phyloP scores from a whole-genome alignment of 805 yeast genomes.

The Nakazawaea laoshanensis region DNA sequence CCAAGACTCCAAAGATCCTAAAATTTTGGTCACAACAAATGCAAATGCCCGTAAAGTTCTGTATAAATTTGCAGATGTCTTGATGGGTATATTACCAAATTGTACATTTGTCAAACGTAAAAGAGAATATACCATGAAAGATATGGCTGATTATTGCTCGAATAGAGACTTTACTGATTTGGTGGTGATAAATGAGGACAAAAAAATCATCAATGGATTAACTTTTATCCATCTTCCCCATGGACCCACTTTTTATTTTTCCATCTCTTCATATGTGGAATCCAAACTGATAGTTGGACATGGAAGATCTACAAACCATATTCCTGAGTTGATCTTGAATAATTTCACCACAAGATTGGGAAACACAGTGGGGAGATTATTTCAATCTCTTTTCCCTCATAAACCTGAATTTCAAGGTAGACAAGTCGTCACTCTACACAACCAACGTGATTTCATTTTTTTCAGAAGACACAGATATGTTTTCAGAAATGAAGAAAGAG shows the following conservation, averaged over 20 bases:
- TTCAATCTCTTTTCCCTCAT: conserved; percentile 89
- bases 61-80: conserved; percentile 80
- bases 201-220: conserved; percentile 83
- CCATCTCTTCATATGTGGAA: conserved; percentile 67
- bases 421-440: conserved; percentile 91
- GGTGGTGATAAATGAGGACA: conserved; percentile 87
- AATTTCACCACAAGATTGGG: conserved; percentile 92
- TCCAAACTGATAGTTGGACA: conserved; percentile 77
- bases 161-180: conserved; percentile 85
- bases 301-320: conserved; percentile 83
- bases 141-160: conserved; percentile 75
- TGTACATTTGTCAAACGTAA: conserved; percentile 83
- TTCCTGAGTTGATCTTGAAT: conserved; percentile 86
- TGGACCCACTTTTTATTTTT: conserved; percentile 93
- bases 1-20: conserved; percentile 54
- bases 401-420: conserved; percentile 92
- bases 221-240: conserved; percentile 90
- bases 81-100: conserved; percentile 80
- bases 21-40: conserved; percentile 83
- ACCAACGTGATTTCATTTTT: conserved; percentile 91
- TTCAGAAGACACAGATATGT: conserved; percentile 93
- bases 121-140: conserved; percentile 73
- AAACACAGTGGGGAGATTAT: conserved; percentile 84
- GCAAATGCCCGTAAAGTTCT: conserved; percentile 81
- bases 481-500: conserved; percentile 83